phyloP scores from a whole-genome alignment of 1,284 basidiomycete species.

The Trametes pubescens region DNA sequence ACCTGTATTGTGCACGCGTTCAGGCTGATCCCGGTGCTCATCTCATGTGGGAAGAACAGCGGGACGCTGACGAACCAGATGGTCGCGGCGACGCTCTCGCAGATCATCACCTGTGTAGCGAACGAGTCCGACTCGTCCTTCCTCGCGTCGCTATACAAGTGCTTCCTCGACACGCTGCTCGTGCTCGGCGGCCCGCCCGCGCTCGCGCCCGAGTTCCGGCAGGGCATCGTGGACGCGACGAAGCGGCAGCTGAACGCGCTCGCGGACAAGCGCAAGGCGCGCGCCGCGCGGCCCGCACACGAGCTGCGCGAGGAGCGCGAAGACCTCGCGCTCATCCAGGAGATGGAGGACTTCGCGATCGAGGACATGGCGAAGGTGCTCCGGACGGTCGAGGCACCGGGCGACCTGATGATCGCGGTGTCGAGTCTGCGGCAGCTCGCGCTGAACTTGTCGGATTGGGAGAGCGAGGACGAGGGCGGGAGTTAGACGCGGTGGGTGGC shows the following conservation, averaged over 20 bases:
- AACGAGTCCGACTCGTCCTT: conserved; percentile 77
- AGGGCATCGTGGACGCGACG: conserved; percentile 68
- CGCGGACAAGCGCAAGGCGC: conserved; percentile 69
- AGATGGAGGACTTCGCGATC: conserved; percentile 77
- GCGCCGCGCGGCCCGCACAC: conserved; percentile 50
- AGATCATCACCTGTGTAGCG: conserved; percentile 71
- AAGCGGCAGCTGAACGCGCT: conserved; percentile 71
- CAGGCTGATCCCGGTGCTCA: conserved; percentile 79
- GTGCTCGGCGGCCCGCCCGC: conserved; percentile 64
- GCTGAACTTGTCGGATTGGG: conserved; percentile 56
- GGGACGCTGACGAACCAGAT: conserved; percentile 74
- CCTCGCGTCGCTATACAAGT: conserved; percentile 80
- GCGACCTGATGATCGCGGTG: conserved; percentile 72
- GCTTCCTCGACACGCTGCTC: conserved; percentile 71
- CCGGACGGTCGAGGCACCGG: conserved; percentile 58
- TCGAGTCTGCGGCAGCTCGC: conserved; percentile 75
- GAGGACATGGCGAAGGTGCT: conserved; percentile 78
- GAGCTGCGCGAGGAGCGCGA: conserved; percentile 66
- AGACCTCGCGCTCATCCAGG: conserved; percentile 73
- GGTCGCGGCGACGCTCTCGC: conserved; percentile 72
- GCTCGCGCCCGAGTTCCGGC: conserved; percentile 60
- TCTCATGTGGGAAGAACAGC: conserved; percentile 76
- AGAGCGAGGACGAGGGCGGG: conserved; percentile 49
- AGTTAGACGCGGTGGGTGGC: conserved; percentile 2
- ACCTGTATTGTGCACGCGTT: not conserved